Percentiles rank a stretch among this genome's conserved stretches.
These are phyloP conservation scores for Phialocephala subalpina DNA, from an alignment of 2,329 filamentous ascomycete species.

Conservation along the genomic window DNA sequence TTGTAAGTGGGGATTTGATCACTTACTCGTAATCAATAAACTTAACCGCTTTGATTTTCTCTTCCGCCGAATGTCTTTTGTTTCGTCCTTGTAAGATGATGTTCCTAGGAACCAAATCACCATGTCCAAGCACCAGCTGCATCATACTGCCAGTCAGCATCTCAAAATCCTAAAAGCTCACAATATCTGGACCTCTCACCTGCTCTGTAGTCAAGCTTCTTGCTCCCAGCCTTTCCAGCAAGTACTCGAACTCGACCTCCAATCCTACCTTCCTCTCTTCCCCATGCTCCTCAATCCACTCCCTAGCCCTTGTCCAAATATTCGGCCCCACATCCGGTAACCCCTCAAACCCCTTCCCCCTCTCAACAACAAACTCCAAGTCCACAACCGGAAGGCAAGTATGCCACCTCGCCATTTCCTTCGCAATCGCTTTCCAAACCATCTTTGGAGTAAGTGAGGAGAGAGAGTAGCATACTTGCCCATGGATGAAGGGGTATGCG, in stretches of 20 bases:
- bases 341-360: no score
- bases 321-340: background rate
- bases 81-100: background rate
- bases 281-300: background rate
- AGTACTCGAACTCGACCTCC: background rate
- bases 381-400: background rate
- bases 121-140: background rate
- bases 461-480: background rate
- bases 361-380: background rate
- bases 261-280: background rate
- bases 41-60: background rate
- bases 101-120: background rate
- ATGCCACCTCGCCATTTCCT: background rate
- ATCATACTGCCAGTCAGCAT: background rate
- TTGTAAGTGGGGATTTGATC: background rate
- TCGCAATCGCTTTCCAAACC: background rate
- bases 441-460: background rate
- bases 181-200: background rate
- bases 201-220: background rate
- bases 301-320: background rate
- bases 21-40: conserved; percentile 3
- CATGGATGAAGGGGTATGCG: background rate
- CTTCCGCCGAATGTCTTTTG: background rate
- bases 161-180: background rate
- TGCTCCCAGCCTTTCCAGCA: background rate